phyloP scores from a whole-genome alignment of 805 yeast genomes.

The Ogataea haglerorum region DNA sequence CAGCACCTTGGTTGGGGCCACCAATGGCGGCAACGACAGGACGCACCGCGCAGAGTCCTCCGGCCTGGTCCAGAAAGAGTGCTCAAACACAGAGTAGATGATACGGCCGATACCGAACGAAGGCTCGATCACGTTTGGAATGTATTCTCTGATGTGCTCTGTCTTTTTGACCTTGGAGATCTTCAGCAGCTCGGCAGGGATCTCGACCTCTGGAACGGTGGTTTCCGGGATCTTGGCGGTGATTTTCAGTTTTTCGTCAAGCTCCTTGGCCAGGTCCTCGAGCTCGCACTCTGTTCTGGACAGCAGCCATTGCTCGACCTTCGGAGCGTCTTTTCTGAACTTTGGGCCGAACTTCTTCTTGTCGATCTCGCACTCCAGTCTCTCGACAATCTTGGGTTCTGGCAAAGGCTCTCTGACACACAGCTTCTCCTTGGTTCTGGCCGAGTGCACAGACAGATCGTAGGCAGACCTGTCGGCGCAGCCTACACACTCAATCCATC shows the following conservation, averaged over 20 bases:
- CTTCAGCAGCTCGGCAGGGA: constrained; percentile 67
- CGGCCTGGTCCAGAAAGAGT: constrained; percentile 91
- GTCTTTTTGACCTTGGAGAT: constrained; percentile 76
- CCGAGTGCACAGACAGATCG: constrained; percentile 92
- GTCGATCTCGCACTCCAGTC: constrained; percentile 79
- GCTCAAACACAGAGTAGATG: constrained; percentile 89
- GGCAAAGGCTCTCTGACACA: constrained; percentile 89
- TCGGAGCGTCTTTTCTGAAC: constrained; percentile 95
- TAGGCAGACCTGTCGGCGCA: constrained; percentile 99
- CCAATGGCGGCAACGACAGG: constrained; percentile 87
- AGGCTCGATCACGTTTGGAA: constrained; percentile 98
- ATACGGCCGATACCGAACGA: constrained; percentile 99
- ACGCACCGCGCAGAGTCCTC: constrained; percentile 81
- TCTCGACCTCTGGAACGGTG: constrained; percentile 51
- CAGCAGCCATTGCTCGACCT: constrained; percentile 76
- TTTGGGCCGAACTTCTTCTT: constrained; percentile 97
- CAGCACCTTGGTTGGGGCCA: constrained; percentile 96
- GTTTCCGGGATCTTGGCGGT: constrained; percentile 64
- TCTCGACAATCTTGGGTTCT: constrained; percentile 79
- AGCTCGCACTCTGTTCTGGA: constrained; percentile 81
- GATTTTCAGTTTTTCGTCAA: constrained; percentile 60
- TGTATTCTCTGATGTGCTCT: constrained; percentile 91
- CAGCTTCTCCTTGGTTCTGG: constrained; percentile 90
- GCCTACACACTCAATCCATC: constrained; percentile 99
- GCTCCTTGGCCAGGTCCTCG: constrained; percentile 69